Evolutionary conservation across 148 eudicot species (phyloP).

Genomic region (Chenopodium berlandieri): DNA sequence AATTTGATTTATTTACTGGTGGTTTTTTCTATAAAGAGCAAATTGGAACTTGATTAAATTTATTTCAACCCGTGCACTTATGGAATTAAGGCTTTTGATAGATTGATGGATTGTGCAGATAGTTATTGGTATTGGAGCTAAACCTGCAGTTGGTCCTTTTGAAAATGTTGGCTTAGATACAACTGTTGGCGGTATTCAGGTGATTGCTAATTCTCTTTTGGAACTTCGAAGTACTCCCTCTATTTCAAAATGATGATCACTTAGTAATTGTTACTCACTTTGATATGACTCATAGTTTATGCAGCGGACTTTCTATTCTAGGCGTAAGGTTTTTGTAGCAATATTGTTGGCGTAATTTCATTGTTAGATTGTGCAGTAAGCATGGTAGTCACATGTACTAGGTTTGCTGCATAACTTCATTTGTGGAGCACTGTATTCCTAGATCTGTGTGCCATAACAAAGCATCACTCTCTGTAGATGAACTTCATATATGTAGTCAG

Average conservation of each 20-base stretch:
- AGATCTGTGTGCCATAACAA: not conserved
- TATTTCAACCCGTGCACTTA: constrained; percentile 30
- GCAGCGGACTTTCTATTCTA: not conserved
- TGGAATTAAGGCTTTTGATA: too few relatives aligned
- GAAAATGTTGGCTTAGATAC: constrained; percentile 64
- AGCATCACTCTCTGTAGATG: not conserved
- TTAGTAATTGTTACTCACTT: not conserved
- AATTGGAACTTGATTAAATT: not conserved
- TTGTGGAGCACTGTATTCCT: not conserved
- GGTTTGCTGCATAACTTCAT: not conserved
- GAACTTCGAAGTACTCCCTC: not conserved
- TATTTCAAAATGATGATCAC: not conserved
- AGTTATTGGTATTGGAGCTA: constrained; percentile 93
- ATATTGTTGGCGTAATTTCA: not conserved
- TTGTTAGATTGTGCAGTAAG: not conserved
- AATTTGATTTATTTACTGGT: too few relatives aligned
- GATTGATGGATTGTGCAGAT: constrained; percentile 42
- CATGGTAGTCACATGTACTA: not conserved
- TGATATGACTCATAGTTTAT: not conserved
- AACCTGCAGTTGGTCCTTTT: constrained; percentile 77
- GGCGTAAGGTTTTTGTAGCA: not conserved
- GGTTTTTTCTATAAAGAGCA: too few relatives aligned
- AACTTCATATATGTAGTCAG: not conserved
- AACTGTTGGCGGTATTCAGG: constrained; percentile 90
- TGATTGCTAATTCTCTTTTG: constrained; percentile 25